phyloP scores from a whole-genome alignment of 345 rosid genomes.

The Carallia pectinifolia region DNA sequence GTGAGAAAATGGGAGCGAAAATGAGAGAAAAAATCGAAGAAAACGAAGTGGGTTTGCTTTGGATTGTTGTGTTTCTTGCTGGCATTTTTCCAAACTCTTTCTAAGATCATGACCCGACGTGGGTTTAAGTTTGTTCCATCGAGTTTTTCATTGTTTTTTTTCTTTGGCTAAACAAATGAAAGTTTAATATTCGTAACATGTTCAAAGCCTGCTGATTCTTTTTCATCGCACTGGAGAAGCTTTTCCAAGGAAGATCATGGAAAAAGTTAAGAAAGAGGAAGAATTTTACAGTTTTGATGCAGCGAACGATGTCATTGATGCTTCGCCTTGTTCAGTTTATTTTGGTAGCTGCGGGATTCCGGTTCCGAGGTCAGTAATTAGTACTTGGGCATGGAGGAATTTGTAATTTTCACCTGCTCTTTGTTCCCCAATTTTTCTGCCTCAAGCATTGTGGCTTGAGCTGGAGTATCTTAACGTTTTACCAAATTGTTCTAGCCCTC shows the following conservation, averaged over 20 bases:
- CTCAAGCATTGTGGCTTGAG: no score
- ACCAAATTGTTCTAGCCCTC: not conserved
- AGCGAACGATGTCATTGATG: slow-evolving; percentile 9
- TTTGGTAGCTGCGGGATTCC: not conserved
- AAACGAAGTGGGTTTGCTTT: not conserved
- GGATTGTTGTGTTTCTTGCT: not conserved
- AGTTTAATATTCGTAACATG: not conserved
- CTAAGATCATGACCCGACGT: no score
- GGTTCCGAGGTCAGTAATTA: not conserved
- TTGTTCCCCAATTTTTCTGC: not conserved
- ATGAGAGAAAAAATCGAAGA: no score
- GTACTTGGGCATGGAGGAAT: not conserved
- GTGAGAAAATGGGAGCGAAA: slow-evolving; percentile 8
- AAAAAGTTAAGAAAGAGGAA: slow-evolving; percentile 15
- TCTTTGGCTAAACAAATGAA: not conserved
- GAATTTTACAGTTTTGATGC: not conserved
- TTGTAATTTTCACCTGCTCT: not conserved
- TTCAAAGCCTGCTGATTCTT: not conserved
- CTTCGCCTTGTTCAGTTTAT: slow-evolving; percentile 21
- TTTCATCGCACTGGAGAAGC: not conserved
- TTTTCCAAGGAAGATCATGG: slow-evolving; percentile 4
- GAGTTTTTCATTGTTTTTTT: no score
- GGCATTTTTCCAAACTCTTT: no score
- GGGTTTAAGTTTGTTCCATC: no score
- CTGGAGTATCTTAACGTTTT: not conserved